Base-by-base conservation (phyloP, 139 green algal genomes). In the Haematococcus sp. region DNA sequence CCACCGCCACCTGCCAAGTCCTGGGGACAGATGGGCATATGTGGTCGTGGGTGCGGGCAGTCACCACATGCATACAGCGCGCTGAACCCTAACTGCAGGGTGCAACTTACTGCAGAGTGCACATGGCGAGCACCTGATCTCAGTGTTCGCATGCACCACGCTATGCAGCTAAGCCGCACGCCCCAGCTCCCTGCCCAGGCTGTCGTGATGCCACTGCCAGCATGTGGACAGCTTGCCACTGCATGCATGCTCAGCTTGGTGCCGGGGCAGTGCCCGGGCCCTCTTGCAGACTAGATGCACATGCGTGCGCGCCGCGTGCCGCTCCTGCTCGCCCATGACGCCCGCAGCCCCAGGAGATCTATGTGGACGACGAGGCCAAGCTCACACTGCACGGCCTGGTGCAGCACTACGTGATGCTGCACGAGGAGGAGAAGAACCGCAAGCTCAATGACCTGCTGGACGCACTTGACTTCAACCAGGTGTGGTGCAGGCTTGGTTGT, bases 371-470 rank as follows among this genome's bases (percentile, higher is more conserved):
- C 65, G 96, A 99, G 85, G 86, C 92, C 73, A 98, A 99, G 88
- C 91, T 99, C n/a, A 99, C 96, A 4, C 91, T 99, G 49, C 96
- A 99, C 83, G 96, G 96, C 63, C 87, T 99, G 71, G 96, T 99
- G 71, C 95, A 99, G 91, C 96, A 99, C 78, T 99, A 99, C 89
- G 88, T 97, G 43, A 95, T 96, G 91, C 84, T 99, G 82, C 89
- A 95, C 40, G 96, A 99, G 87, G 86, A 92, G 27, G 91, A 97
- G 83, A 99, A 99, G 89, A 99, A 98, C 88, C 81, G 95, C 32
- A 98, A 98, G 88, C 91, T 99, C 17, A 98, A 96, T 77, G 96
- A 99, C 77, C 87, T 99, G 70, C 87, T 99, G 76, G 96, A 99
- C 77, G 90, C 92, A 0, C 88, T 99, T 3, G 95, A 98, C 82